phyloP scores from a whole-genome alignment of 1,139 yeast species.

The Saccharomyces hybrid region DNA sequence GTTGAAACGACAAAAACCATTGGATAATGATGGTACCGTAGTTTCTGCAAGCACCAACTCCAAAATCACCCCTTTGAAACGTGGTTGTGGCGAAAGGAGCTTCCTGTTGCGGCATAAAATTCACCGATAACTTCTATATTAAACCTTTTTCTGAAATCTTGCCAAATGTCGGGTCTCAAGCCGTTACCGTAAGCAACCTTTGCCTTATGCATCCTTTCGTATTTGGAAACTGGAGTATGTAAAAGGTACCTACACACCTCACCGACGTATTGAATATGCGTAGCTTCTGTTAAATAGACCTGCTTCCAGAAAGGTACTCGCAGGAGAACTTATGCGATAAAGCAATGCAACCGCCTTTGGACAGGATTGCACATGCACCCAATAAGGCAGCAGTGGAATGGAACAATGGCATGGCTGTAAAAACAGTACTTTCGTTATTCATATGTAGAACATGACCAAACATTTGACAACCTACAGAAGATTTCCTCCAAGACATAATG shows the following conservation, averaged over 20 bases:
- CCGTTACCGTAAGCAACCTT: slow-evolving; percentile 88
- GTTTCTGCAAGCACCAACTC: slow-evolving; percentile 83
- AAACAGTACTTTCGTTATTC: slow-evolving; percentile 48
- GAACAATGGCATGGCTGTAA: slow-evolving; percentile 92
- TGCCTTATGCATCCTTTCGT: slow-evolving; percentile 61
- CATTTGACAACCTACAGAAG: slow-evolving; percentile 55
- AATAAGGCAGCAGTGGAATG: slow-evolving; percentile 90
- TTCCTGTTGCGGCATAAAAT: slow-evolving; percentile 93
- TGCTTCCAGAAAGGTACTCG: slow-evolving; percentile 89
- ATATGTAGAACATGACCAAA: slow-evolving; percentile 68
- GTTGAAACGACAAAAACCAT: slow-evolving; percentile 47
- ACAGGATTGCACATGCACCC: slow-evolving; percentile 69
- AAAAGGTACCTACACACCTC: slow-evolving; percentile 86
- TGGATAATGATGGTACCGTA: slow-evolving; percentile 63
- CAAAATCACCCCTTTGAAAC: slow-evolving; percentile 69
- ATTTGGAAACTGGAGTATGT: slow-evolving; percentile 53
- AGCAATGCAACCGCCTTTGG: slow-evolving; percentile 69
- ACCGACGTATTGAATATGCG: slow-evolving; percentile 89
- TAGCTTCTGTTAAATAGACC: slow-evolving; percentile 60
- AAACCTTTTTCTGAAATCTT: slow-evolving; percentile 67
- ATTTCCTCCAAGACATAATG: slow-evolving; percentile 85
- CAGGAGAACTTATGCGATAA: slow-evolving; percentile 77
- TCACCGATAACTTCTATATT: slow-evolving; percentile 74
- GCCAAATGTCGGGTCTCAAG: slow-evolving; percentile 87
- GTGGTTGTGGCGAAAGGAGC: slow-evolving; percentile 87